These are phyloP conservation scores for Umbellularia californica DNA, from an alignment of 164 flowering plant genomes.

Conservation along the genomic window DNA sequence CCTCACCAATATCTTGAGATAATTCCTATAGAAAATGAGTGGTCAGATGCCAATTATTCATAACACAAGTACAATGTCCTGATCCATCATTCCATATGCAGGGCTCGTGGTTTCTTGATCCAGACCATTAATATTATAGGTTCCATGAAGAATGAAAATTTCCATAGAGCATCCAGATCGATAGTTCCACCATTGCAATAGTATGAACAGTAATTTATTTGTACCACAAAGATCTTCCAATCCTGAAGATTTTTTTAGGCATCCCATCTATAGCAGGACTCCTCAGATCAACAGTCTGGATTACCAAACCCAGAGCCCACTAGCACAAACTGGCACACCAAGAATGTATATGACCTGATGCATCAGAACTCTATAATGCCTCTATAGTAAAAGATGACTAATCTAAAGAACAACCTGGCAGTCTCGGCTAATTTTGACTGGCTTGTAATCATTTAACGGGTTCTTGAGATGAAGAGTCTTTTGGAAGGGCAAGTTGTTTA, in stretches of 20 bases:
- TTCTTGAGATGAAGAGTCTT: conserved; percentile 88
- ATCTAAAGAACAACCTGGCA: conserved; percentile 60
- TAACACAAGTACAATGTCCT: not conserved
- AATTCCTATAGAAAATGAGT: conserved; percentile 53
- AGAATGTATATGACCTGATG: not conserved
- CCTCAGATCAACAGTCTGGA: not conserved
- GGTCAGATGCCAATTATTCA: conserved; percentile 8
- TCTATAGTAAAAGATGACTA: not conserved
- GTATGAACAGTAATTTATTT: too few species aligned
- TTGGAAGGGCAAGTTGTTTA: conserved; percentile 73
- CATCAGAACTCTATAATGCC: not conserved
- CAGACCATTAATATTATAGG: not conserved
- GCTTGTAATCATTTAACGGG: conserved; percentile 83
- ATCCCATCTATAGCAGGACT: not conserved
- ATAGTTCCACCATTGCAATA: not conserved
- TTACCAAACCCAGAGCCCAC: not conserved
- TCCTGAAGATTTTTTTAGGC: not conserved
- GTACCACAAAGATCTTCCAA: not conserved
- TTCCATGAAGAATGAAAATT: not conserved
- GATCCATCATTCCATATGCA: not conserved
- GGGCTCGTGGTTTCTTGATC: not conserved
- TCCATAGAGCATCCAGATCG: not conserved
- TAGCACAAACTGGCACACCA: not conserved
- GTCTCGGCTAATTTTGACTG: conserved; percentile 92
- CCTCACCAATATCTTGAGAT: conserved; percentile 74